These are phyloP conservation scores for Coemansia sp. DNA, from an alignment of 192 early-diverging fungal genomes.

Conservation along the genomic window DNA sequence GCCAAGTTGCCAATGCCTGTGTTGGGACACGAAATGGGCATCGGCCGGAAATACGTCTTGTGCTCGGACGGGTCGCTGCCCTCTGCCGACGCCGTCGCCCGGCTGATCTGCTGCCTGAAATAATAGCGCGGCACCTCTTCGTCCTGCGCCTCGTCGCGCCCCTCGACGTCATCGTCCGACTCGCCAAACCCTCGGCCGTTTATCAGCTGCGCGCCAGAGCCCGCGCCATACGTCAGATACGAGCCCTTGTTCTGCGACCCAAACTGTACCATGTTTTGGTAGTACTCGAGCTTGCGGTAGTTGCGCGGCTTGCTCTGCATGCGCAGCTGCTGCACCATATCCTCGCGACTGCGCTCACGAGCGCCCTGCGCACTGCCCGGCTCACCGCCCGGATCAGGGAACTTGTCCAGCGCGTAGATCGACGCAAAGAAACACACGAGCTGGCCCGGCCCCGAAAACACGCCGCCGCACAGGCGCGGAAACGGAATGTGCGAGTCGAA, in stretches of 20 bases:
- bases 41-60: conserved; percentile 19
- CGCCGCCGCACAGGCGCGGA: conserved; percentile 54
- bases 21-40: background rate
- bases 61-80: conserved; percentile 9
- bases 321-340: conserved; percentile 45
- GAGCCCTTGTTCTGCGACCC: conserved; percentile 34
- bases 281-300: conserved; percentile 25
- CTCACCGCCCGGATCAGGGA: conserved; percentile 21
- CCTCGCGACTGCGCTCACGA: conserved; percentile 27
- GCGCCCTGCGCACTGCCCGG: conserved; percentile 1
- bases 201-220: background rate
- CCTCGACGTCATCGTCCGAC: conserved; percentile 22
- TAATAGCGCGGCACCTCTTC: conserved; percentile 49
- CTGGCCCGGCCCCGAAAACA: conserved; percentile 46
- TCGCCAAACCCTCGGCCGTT: conserved; percentile 11
- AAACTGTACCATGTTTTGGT: conserved; percentile 41
- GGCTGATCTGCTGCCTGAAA: conserved; percentile 35
- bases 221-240: conserved; percentile 22
- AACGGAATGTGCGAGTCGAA: conserved; percentile 44
- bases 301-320: conserved; percentile 41
- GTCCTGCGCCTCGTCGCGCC: conserved; percentile 31
- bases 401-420: conserved; percentile 40
- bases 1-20: conserved; percentile 45
- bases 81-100: conserved; percentile 1
- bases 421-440: conserved; percentile 54